Conservation (phyloP, 2,329 filamentous ascomycete genomes). For the Fusarium robinianum region DNA sequence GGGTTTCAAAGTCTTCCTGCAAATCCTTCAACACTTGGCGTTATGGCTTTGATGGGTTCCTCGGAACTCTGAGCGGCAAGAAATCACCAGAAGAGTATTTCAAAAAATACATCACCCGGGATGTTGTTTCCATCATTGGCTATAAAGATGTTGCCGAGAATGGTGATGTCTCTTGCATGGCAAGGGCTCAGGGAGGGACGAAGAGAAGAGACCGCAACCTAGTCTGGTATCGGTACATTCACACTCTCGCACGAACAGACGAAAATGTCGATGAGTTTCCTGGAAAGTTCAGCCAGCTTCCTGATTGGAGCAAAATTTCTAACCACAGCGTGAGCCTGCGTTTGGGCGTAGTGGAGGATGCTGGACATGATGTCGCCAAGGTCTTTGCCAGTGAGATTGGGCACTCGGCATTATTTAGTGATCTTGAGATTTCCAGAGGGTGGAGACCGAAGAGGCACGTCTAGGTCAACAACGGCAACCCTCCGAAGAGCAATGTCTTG, state of each 20-base stretch:
- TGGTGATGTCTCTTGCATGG: slow-evolving; percentile 10
- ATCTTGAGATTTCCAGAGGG: not conserved
- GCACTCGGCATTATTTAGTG: not conserved
- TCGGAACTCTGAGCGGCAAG: not conserved
- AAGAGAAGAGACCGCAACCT: slow-evolving; percentile 9
- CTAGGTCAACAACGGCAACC: too few species aligned
- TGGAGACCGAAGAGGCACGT: slow-evolving; percentile 4
- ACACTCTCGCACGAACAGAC: slow-evolving; percentile 7
- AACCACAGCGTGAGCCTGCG: not conserved
- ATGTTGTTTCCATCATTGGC: not conserved
- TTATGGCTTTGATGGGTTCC: slow-evolving; percentile 5
- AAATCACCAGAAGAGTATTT: not conserved
- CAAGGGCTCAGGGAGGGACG: slow-evolving; percentile 3
- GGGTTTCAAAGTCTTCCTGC: too few species aligned
- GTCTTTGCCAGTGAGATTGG: not conserved
- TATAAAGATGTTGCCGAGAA: not conserved
- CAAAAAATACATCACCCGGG: not conserved
- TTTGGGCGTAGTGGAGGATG: not conserved
- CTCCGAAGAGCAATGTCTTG: too few species aligned
- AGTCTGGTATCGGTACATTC: slow-evolving; percentile 12
- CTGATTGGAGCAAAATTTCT: not conserved
- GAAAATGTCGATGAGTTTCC: not conserved
- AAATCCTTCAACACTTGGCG: slow-evolving; percentile 13
- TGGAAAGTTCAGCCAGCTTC: not conserved
- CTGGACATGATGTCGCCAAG: not conserved